Base-by-base conservation (phyloP, 1,139 yeast species). In the Lodderomyces theae region DNA sequence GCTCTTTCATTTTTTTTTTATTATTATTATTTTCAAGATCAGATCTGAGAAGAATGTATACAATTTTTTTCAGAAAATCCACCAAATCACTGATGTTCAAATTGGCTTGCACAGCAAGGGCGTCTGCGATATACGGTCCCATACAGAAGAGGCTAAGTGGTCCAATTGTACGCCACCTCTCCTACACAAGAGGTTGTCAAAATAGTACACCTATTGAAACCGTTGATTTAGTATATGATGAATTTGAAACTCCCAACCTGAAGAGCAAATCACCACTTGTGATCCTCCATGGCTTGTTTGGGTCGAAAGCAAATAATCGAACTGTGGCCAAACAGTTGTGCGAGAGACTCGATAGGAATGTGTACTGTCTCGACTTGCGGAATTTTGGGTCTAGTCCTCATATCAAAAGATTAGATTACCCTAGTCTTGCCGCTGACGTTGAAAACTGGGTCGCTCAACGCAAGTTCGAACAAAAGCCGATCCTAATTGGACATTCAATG, bases 371-470 rank as follows among this genome's bases (percentile, higher is more conserved):
- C 4, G 97, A 92, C 58, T 70, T 90, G 46, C 70, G 98, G 48
- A 90, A 92, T 62, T 96, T 90, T 57, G 98, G 98, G 2, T 78
- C 72, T n/a, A 85, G 96, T 6, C 97, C 97, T 0, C 95, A 86
- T 53, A 58, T 53, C 19, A 54, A 63, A 0, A 66, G 84, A 24
- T 86, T 87, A 54, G 92, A 86, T 60, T 89, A 89, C 59, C 84
- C 86, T 0, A 68, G 92, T 1, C 69, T 92, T 66, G 84, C 96
- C 1, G 84, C 87, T 0, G 98, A 92, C 60, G 89, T 92, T 18
- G 89, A 82, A 54, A 54, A 63, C 25, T 92, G 90, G 57, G 73
- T 89, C 12, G 74, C 73, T 4, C 70, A 78, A 15, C 51, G 62
- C 0, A 48, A 81, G 10, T 65, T 66, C 23, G 53, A 53, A 22